Base-by-base conservation (phyloP, 2,329 filamentous ascomycete species). In the Penicillium sp. region DNA sequence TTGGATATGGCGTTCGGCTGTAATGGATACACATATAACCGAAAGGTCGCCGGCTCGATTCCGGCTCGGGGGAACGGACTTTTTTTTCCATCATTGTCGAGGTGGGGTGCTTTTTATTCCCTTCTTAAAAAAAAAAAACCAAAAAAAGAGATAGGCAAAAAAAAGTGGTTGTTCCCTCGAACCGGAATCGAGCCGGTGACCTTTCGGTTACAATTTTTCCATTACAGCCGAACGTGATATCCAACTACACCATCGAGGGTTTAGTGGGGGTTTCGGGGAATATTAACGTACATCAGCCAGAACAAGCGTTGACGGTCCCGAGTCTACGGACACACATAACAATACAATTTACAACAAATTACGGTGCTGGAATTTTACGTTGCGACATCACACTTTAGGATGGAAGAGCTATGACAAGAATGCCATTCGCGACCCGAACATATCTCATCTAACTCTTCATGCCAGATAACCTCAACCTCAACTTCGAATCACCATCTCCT, bases 1-100 rank as follows among this genome's bases (percentile, higher is more conserved):
- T 33, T 33, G 31, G 31, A 33, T 33, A 33, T 33, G 14, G n/a
- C 31, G 31, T 33, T 33, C 36, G 36, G 36, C 36, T 40, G 36
- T 40, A 40, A 40, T 40, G 36, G 36, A 40, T 20, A 20, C n/a
- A 40, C 36, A 40, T 40, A 40, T 40, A 40, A 40, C 36, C 36
- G 36, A 40, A 40, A 43, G 40, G 40, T 43, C 40, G 24, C 40
- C 40, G 40, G 40, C 25, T 43, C 40, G 25, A 43, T 43, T 20
- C 41, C 41, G 25, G 24, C n/a, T 30, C n/a, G 38, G 20, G 38
- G 20, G 11, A 41, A 14, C 14, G 28, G 28, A 14, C 28, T 30
- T 3, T 30, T 30, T 30, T 30, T 30, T 30, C 13, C 8, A 30
- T 2, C 27, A 11, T 11, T 30, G 4, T 30, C 4, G 27, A 30